Base-by-base conservation (phyloP, 2,329 filamentous ascomycete genomes). In the Ophiostoma australiae region DNA sequence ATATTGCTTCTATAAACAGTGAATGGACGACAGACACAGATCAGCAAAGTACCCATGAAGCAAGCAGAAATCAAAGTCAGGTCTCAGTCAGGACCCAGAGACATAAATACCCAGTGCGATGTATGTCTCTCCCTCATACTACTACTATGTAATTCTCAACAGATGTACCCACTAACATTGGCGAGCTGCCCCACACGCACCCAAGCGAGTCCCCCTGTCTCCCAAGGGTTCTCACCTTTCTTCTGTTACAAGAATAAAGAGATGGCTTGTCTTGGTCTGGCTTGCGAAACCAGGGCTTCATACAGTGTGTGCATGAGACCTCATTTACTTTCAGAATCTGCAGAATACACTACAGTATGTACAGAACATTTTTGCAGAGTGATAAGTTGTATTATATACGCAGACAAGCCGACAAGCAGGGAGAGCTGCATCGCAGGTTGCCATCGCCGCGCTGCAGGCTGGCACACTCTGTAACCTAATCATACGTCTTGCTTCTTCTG, bases 151-250 rank as follows among this genome's bases (percentile, higher is more conserved):
- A 20, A 48, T 48, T 48, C 44, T 7, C 17, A 58, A 58, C 52
- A 31, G 52, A 58, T 23, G 52, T 27, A 55, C 10, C n/a, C 52
- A 58, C 52, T 23, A 58, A 3, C 6, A 55, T 17, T 48, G 20
- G n/a, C 52, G 52, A 58, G n/a, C n/a, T 58, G 52, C 52, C 52
- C 52, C 52, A 58, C 52, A 58, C 52, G n/a, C 52, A 58, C 52
- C 23, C 52, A 27, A 58, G 52, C 52, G 17, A 58, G 27, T 58
- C 52, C 52, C 52, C 52, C 52, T 58, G 52, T 58, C 52, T 58
- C 23, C 31, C 52, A 27, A 20, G 52, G n/a, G 13, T 27, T 58
- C 17, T 27, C 39, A 41, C 23, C 6, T 27, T 27, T 27, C 11
- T 58, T 58, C 52, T 58, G n/a, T 58, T 48, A 8, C 52, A 58